Evolutionary conservation across 805 yeast genomes (phyloP), one percentile per base, ranked within the genome.

Genomic region (Maudiozyma turicensis): DNA sequence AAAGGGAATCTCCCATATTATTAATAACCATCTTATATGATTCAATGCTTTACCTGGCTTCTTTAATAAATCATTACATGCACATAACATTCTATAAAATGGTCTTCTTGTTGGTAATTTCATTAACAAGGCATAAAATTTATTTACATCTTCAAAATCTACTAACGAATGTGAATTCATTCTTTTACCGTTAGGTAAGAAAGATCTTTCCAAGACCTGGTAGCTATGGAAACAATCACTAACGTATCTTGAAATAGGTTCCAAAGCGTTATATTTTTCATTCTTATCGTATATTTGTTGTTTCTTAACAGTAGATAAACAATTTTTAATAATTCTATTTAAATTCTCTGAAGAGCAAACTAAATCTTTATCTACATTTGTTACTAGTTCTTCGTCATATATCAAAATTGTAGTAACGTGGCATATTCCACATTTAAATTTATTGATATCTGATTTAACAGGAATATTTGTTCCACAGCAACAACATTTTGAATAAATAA

Each of bases 1-100:
- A 5, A 76, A 70, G 0, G 96, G 96, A 32, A 82, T 77, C 50
- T 85, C 90, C 46, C 84, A 64, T 10, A 86, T 65, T 3, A 86
- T 77, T 14, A 86, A 64, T 1, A 86, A 56, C 83, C 87, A 85
- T 42, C 70, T 61, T 31, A 81, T 61, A 20, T 76, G 70, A 1
- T 41, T 42, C 0, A 46, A 20, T 2, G 43, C 43, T 32, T 29
- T 33, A 6, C 43, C 59, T 0, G 81, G 80, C 30, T 80, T 71
- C 50, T 75, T 78, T 26, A 87, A 64, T 2, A 81, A 67, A 6
- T 72, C 72, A 43, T 76, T 67, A 2, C 78, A 74, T 0, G 82
- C 77, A 5, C 69, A 56, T 15, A 87, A 61, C 35, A 88, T 70
- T 45, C 71, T 73, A 53, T 69, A 76, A 48, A 80, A 71, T 0